These are phyloP conservation scores for Tuctoria greenei DNA, from an alignment of 176 grass and related monocot species.

Conservation along the genomic window DNA sequence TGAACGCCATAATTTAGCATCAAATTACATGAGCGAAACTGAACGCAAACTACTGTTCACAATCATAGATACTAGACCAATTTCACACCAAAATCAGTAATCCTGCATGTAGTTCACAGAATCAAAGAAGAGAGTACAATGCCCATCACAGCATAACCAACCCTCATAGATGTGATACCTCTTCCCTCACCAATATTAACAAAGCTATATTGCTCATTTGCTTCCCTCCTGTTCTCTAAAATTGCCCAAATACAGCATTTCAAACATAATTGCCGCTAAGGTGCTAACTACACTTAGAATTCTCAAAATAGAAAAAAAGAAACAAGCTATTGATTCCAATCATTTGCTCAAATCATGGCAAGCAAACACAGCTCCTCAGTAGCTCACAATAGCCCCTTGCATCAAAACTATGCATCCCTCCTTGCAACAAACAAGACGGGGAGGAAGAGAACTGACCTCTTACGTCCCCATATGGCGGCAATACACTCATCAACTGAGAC, in stretches of 20 bases:
- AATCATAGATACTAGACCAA: background rate
- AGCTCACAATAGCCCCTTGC: too few relatives aligned
- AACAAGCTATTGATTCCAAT: background rate
- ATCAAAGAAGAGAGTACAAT: background rate
- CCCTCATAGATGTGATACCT: background rate
- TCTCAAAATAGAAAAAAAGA: background rate
- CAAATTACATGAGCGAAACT: too few relatives aligned
- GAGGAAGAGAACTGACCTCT: constrained; percentile 48
- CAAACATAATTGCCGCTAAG: background rate
- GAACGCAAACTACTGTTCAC: background rate
- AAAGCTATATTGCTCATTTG: background rate
- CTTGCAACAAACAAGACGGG: background rate
- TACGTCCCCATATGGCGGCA: constrained; percentile 72
- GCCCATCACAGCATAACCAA: background rate
- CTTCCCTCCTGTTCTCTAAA: background rate
- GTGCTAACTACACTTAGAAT: background rate
- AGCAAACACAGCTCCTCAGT: constrained; percentile 13
- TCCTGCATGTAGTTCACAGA: background rate
- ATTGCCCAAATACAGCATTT: background rate
- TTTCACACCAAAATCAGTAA: background rate
- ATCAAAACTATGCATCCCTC: background rate
- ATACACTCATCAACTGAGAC: constrained; percentile 92
- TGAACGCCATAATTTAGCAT: background rate
- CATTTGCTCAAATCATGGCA: constrained; percentile 2
- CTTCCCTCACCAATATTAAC: background rate